Conservation (phyloP, 2,329 filamentous ascomycete genomes). For the Colletotrichum euphorbiae region DNA sequence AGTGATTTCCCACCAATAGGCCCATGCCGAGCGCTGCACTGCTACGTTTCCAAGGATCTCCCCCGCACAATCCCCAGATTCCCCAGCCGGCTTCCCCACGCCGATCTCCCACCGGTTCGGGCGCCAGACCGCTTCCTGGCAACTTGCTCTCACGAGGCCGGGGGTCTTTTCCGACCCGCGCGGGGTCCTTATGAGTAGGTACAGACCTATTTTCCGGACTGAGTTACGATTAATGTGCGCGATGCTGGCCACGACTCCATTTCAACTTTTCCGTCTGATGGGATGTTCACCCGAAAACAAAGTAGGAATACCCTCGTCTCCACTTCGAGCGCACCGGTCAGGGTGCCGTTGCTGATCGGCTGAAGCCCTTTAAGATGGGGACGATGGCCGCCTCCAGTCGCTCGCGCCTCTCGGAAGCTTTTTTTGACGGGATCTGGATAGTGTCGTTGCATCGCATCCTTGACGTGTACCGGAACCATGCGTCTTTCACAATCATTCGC, state of each 20-base stretch:
- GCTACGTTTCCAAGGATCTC: conserved; percentile 20
- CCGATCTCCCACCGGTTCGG: conserved; percentile 20
- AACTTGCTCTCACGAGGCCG: not conserved
- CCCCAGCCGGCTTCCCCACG: conserved; percentile 29
- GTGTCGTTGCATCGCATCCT: conserved; percentile 29
- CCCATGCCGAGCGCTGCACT: conserved; percentile 28
- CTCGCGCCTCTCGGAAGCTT: not conserved
- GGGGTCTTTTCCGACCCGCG: conserved; percentile 23
- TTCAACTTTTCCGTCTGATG: conserved; percentile 35
- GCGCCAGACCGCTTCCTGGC: conserved; percentile 24
- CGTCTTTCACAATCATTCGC: conserved; percentile 18
- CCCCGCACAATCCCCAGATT: conserved; percentile 27
- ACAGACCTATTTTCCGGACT: conserved; percentile 19
- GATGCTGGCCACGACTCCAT: conserved; percentile 1
- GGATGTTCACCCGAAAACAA: conserved; percentile 30
- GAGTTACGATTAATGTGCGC: not conserved
- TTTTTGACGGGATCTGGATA: conserved; percentile 1
- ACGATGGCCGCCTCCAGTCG: not conserved
- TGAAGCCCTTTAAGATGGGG: conserved; percentile 27
- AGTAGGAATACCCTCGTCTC: conserved; percentile 35
- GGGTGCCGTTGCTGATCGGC: not conserved
- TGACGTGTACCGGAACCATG: conserved; percentile 14
- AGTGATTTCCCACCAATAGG: conserved; percentile 34
- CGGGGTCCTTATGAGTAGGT: not conserved
- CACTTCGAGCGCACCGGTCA: conserved; percentile 10